Conservation (phyloP, 345 rosid species). For the Gossypium anomalum region DNA sequence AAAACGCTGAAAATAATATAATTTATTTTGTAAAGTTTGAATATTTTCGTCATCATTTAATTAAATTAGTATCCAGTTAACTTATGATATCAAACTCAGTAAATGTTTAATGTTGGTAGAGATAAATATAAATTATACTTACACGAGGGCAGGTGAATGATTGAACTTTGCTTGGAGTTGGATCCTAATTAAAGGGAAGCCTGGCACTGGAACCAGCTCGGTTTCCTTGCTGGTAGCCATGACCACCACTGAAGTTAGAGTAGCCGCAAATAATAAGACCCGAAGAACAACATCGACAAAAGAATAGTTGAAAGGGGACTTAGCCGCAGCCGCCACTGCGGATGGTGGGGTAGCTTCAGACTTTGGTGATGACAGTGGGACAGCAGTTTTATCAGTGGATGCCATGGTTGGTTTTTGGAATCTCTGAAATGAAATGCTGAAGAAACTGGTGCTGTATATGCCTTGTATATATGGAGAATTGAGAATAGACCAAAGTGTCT, state of each 20-base stretch:
- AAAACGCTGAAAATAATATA: no score
- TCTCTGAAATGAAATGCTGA: not conserved
- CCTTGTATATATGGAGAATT: not conserved
- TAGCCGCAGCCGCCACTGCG: slow-evolving; percentile 7
- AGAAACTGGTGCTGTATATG: not conserved
- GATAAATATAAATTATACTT: slow-evolving; percentile 10
- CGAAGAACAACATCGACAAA: slow-evolving; percentile 42
- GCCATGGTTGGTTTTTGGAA: slow-evolving; percentile 36
- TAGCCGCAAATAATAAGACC: slow-evolving; percentile 49
- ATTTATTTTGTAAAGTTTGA: no score
- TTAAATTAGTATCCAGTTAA: no score
- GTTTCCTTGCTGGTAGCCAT: slow-evolving; percentile 63
- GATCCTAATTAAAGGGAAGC: not conserved
- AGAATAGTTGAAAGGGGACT: slow-evolving; percentile 19
- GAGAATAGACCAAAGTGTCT: not conserved
- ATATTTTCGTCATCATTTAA: no score
- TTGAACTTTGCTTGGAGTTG: slow-evolving; percentile 47
- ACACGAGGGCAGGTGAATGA: slow-evolving; percentile 77
- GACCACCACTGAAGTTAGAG: slow-evolving; percentile 44
- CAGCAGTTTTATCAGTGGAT: slow-evolving; percentile 34
- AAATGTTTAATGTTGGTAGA: no score
- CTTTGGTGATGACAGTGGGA: not conserved
- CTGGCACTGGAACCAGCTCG: slow-evolving; percentile 24
- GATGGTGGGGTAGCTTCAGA: slow-evolving; percentile 9
- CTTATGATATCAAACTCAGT: no score